Conservation (phyloP, 495 filamentous ascomycete genomes). For the Daldinia childiae region DNA sequence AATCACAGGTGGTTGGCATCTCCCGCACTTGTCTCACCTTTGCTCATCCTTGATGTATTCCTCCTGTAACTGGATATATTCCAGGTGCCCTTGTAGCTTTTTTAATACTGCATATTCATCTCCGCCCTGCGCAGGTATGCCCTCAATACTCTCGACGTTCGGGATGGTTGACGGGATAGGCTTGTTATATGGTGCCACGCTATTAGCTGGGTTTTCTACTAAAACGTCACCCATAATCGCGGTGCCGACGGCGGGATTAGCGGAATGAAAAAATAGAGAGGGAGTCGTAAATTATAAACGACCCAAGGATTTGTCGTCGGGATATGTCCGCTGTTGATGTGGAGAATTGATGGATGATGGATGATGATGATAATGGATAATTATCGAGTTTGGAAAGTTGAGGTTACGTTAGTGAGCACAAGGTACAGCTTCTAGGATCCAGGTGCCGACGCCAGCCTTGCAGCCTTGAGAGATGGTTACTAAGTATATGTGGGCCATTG, state of each 20-base stretch:
- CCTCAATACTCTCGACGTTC: constrained; percentile 89
- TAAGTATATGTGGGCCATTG: neutral
- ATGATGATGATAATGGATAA: constrained; percentile 5
- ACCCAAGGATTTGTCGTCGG: neutral
- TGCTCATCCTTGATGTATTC: constrained; percentile 99
- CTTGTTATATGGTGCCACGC: constrained; percentile 78
- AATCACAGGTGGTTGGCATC: neutral
- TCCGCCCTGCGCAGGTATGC: constrained; percentile 77
- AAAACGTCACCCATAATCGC: constrained; percentile 81
- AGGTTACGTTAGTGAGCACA: constrained; percentile 25
- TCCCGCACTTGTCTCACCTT: constrained; percentile 62
- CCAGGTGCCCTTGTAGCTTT: constrained; percentile 92
- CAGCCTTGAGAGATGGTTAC: constrained; percentile 37
- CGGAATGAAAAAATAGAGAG: neutral
- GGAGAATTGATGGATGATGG: neutral
- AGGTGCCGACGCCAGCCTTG: constrained; percentile 48
- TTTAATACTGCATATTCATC: constrained; percentile 97
- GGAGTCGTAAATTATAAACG: neutral
- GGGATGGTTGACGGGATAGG: constrained; percentile 82
- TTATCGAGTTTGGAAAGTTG: neutral
- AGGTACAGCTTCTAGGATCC: constrained; percentile 7
- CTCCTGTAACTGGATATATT: constrained; percentile 98
- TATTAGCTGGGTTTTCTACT: constrained; percentile 81
- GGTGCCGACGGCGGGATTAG: constrained; percentile 6
- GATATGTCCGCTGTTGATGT: neutral